Conservation (phyloP, 495 filamentous ascomycete genomes). For the Trichoderma virens region DNA sequence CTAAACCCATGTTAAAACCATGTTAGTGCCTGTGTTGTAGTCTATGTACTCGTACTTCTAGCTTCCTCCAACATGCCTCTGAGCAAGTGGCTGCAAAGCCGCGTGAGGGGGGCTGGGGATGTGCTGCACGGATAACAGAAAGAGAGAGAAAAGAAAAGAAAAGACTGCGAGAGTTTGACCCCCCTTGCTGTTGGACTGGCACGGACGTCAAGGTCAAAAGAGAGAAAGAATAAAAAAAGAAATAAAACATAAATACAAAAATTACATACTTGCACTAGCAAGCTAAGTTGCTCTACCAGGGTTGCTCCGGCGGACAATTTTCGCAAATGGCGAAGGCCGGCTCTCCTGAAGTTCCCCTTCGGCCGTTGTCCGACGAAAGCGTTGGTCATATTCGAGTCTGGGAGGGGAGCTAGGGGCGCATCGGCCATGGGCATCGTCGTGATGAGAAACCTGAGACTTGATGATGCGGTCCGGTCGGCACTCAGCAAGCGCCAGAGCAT, state of each 20-base stretch:
- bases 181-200: not conserved
- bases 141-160: not conserved
- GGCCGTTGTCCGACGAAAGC: slow-evolving; percentile 5
- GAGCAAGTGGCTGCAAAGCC: too few relatives aligned
- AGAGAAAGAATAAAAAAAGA: too few relatives aligned
- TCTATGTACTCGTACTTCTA: too few relatives aligned
- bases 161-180: not conserved
- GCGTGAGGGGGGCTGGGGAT: too few relatives aligned
- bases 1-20: too few relatives aligned
- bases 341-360: not conserved
- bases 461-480: not conserved
- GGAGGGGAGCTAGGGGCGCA: not conserved
- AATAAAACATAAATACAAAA: too few relatives aligned
- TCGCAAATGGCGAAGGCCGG: not conserved
- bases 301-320: not conserved
- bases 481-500: not conserved
- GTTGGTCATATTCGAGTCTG: not conserved
- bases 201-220: not conserved
- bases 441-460: not conserved
- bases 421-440: not conserved
- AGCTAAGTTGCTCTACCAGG: not conserved
- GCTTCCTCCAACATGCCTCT: too few relatives aligned
- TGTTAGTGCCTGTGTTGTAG: too few relatives aligned
- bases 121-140: not conserved
- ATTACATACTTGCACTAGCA: too few relatives aligned